Evolutionary conservation across 805 yeast genomes (phyloP).

Genomic region (Ogataea ganodermae): DNA sequence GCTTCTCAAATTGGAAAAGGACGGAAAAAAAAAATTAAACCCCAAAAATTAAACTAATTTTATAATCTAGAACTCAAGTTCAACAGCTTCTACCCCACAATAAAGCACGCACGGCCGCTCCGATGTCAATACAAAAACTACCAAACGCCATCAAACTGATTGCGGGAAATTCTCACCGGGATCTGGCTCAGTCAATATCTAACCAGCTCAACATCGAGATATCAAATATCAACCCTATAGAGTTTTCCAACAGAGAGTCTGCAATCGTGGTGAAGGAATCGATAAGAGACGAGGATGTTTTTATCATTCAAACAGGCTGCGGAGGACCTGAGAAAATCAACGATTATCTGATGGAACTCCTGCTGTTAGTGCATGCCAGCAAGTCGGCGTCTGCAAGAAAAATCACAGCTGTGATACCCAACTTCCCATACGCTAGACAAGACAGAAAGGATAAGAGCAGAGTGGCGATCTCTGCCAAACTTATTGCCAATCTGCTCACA

Average conservation of each 20-base stretch:
- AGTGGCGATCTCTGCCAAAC: conserved; percentile 94
- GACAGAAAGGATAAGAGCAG: conserved; percentile 95
- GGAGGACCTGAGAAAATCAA: conserved; percentile 78
- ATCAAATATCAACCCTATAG: conserved; percentile 77
- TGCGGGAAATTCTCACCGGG: conserved; percentile 80
- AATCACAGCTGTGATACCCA: conserved; percentile 92
- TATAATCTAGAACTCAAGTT: not conserved
- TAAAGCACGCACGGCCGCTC: too few relatives aligned
- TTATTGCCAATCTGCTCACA: conserved; percentile 86
- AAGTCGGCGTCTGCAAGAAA: conserved; percentile 93
- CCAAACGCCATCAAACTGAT: conserved; percentile 52
- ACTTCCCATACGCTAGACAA: conserved; percentile 96
- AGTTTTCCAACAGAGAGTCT: conserved; percentile 85
- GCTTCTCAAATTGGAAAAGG: not conserved
- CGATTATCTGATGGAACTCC: conserved; percentile 82
- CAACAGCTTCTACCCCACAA: too few relatives aligned
- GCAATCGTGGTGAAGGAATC: conserved; percentile 87
- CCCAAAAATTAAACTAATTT: not conserved
- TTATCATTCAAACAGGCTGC: conserved; percentile 80
- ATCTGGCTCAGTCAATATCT: conserved; percentile 73
- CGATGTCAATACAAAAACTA: conserved; percentile 36
- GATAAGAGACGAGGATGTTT: conserved; percentile 88
- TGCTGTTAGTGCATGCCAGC: conserved; percentile 91
- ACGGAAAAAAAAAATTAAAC: conserved; percentile 1
- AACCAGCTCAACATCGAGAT: conserved; percentile 63